Percentiles rank a stretch among this genome's conserved stretches.
phyloP scores from a whole-genome alignment of 1,284 basidiomycete genomes.

The Prillingera fragicola region DNA sequence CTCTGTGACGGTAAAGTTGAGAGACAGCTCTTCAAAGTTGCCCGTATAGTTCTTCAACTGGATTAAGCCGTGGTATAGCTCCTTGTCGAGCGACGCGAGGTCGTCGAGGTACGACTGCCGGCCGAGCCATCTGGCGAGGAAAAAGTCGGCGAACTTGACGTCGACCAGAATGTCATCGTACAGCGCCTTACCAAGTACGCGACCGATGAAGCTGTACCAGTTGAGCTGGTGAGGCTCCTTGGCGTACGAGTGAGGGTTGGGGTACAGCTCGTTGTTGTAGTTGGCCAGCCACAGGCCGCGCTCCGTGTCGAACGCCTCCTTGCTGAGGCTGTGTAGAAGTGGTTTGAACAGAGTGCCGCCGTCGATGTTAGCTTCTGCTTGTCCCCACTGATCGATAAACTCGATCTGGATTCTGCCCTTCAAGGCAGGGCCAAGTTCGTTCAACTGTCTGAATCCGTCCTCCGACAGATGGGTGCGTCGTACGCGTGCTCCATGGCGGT shows the following conservation, averaged over 20 bases:
- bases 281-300: conserved; percentile 90
- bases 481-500: conserved; percentile 54
- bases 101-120: conserved; percentile 86
- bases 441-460: conserved; percentile 73
- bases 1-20: conserved; percentile 84
- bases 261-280: conserved; percentile 86
- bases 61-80: conserved; percentile 81
- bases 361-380: conserved; percentile 53
- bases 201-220: conserved; percentile 93
- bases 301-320: conserved; percentile 91
- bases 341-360: conserved; percentile 98
- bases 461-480: conserved; percentile 70
- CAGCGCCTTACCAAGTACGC: conserved; percentile 89
- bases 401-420: conserved; percentile 77
- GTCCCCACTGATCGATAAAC: conserved; percentile 70
- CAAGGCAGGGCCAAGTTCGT: conserved; percentile 61
- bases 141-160: conserved; percentile 91
- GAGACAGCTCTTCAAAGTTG: conserved; percentile 81
- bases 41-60: conserved; percentile 84
- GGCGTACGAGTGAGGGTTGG: conserved; percentile 84
- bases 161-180: conserved; percentile 98
- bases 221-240: conserved; percentile 73
- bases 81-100: conserved; percentile 81
- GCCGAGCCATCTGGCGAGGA: conserved; percentile 70
- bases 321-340: conserved; percentile 86